Evolutionary conservation across 768 basidiomycete genomes (phyloP).

Genomic region (Suillus variegatus): DNA sequence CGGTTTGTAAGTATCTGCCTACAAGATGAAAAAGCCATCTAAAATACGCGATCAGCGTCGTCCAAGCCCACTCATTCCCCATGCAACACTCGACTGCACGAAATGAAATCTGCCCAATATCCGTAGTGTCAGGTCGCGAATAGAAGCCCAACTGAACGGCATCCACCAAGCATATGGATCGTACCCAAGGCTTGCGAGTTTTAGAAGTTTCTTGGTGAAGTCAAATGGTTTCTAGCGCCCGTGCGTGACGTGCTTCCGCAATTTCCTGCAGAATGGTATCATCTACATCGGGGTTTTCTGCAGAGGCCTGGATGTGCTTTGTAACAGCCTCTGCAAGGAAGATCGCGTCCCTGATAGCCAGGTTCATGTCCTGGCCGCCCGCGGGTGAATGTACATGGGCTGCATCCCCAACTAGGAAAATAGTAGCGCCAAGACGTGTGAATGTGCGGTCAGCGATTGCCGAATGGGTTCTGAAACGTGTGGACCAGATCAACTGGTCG

Average conservation of each 20-base stretch:
- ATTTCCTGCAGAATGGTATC: constrained; percentile 38
- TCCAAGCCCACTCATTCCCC: constrained; percentile 29
- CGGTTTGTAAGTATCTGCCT: background rate
- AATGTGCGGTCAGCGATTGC: constrained; percentile 42
- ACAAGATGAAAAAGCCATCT: background rate
- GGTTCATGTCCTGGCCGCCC: constrained; percentile 61
- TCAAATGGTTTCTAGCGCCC: constrained; percentile 43
- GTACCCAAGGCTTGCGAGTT: constrained; percentile 25
- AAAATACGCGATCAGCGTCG: constrained; percentile 15
- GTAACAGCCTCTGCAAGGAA: constrained; percentile 44
- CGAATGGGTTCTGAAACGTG: constrained; percentile 42
- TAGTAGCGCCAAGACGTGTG: constrained; percentile 22
- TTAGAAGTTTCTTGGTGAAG: constrained; percentile 38
- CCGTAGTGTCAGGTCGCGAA: constrained; percentile 30
- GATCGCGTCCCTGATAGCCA: constrained; percentile 57
- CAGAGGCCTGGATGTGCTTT: constrained; percentile 30
- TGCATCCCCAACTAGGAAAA: constrained; percentile 39
- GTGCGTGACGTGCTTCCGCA: constrained; percentile 35
- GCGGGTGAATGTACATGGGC: constrained; percentile 56
- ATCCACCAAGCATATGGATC: constrained; percentile 23
- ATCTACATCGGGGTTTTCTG: constrained; percentile 11
- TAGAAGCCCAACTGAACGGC: constrained; percentile 25
- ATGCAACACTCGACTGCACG: constrained; percentile 19
- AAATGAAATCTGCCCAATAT: constrained; percentile 19
- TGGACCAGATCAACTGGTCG: constrained; percentile 39